Percentiles rank a stretch among this genome's conserved stretches.
These are phyloP conservation scores for Aspergillus coremiiformis DNA, from an alignment of 495 filamentous ascomycete species.

Conservation along the genomic window DNA sequence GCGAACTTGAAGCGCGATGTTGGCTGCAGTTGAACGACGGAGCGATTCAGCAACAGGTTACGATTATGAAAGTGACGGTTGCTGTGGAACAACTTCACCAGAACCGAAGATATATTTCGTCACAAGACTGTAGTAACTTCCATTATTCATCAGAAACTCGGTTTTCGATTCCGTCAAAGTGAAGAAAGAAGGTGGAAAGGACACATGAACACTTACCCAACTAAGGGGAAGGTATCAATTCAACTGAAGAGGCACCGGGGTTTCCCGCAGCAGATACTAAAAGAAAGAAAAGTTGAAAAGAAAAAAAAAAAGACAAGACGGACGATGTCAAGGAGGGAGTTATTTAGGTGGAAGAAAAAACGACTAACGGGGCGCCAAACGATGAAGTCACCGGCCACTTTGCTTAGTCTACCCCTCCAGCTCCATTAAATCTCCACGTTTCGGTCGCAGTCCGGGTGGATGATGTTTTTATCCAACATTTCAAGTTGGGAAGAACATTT, in stretches of 20 bases:
- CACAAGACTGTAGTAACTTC: background rate
- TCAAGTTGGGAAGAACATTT: too few relatives aligned
- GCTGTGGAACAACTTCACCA: too few relatives aligned
- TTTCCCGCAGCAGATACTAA: too few relatives aligned
- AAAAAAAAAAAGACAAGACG: background rate
- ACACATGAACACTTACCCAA: too few relatives aligned
- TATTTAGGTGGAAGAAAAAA: background rate
- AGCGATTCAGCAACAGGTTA: background rate
- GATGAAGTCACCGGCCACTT: slow-evolving; percentile 9
- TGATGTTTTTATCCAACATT: background rate
- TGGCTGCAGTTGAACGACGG: background rate
- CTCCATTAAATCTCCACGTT: background rate
- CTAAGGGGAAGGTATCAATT: too few relatives aligned
- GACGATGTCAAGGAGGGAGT: background rate
- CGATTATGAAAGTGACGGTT: background rate
- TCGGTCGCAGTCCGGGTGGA: background rate
- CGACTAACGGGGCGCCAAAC: background rate
- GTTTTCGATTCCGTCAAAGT: background rate
- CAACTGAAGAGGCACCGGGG: too few relatives aligned
- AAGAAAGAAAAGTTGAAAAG: background rate
- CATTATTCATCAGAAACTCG: background rate
- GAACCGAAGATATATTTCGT: too few relatives aligned
- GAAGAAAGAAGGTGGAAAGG: too few relatives aligned
- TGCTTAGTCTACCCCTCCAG: background rate
- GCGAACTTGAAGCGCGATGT: background rate